A percentile compares a stretch with the other conserved stretches of the same genome.
phyloP scores from a whole-genome alignment of 805 yeast genomes.

The Metschnikowia peoriensis region DNA sequence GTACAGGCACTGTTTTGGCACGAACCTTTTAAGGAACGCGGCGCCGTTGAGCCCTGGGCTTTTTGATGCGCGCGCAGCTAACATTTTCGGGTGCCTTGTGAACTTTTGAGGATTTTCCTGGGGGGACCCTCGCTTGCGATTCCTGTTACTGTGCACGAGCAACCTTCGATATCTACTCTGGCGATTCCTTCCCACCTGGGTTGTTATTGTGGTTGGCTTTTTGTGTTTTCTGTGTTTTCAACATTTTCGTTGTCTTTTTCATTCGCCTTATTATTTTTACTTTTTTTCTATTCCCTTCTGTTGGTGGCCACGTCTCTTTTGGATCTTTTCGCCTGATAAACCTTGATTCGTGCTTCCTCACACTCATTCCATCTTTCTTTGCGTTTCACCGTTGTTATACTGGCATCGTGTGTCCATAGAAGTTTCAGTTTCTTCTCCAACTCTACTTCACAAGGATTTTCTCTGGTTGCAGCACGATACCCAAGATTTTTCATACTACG shows the following conservation, averaged over 20 bases:
- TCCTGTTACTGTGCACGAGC: neutral
- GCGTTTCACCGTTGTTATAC: neutral
- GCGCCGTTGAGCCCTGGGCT: conserved; percentile 7
- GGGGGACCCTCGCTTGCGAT: neutral
- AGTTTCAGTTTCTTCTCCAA: no score
- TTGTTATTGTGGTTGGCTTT: neutral
- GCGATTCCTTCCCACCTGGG: neutral
- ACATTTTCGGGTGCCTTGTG: neutral
- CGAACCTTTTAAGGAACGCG: conserved; percentile 1
- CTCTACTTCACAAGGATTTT: no score
- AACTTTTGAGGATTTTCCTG: neutral
- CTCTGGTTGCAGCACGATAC: no score
- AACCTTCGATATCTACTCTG: neutral
- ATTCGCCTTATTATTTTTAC: neutral
- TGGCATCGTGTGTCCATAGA: neutral
- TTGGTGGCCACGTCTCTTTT: conserved; percentile 1
- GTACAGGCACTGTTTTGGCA: conserved; percentile 10
- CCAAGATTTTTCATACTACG: no score
- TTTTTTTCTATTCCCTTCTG: neutral
- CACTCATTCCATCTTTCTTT: neutral
- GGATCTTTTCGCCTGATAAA: neutral
- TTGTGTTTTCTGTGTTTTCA: neutral
- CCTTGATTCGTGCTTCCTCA: neutral
- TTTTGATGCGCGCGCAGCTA: neutral
- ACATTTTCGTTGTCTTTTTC: neutral